Evolutionary conservation across 495 filamentous ascomycete species (phyloP).

Genomic region (Talaromyces trachyspermus): DNA sequence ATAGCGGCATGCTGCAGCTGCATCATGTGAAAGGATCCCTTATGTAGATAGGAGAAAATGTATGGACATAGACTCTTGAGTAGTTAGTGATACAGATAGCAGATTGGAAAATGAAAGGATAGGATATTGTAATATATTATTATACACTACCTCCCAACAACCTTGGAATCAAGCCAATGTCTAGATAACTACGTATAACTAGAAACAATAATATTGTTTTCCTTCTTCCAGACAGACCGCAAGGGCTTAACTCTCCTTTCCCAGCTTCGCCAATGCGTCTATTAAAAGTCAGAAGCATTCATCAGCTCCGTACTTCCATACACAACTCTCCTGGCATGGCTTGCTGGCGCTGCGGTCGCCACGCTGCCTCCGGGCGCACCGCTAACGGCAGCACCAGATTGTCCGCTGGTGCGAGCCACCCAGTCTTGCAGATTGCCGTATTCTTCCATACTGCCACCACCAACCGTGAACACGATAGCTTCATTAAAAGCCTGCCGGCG

Average conservation of each 20-base stretch:
- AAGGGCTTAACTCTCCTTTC: slow-evolving; percentile 49
- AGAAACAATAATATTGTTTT: not conserved
- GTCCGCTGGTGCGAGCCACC: slow-evolving; percentile 66
- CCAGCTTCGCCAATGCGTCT: slow-evolving; percentile 73
- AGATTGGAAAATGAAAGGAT: not conserved
- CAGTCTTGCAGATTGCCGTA: slow-evolving; percentile 98
- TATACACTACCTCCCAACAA: not conserved
- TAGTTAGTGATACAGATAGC: not conserved
- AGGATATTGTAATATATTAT: not conserved
- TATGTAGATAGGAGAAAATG: not conserved
- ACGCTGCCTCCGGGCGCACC: slow-evolving; percentile 32
- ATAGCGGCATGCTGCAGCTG: not conserved
- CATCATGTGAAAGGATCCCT: too few relatives aligned
- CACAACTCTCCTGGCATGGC: slow-evolving; percentile 65
- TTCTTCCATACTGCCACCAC: slow-evolving; percentile 97
- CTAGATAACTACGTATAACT: not conserved
- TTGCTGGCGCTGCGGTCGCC: slow-evolving; percentile 16
- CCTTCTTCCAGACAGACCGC: too few relatives aligned
- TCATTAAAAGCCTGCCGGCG: slow-evolving; percentile 89
- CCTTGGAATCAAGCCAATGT: not conserved
- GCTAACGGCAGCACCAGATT: slow-evolving; percentile 38
- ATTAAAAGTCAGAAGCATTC: slow-evolving; percentile 82
- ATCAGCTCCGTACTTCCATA: slow-evolving; percentile 95
- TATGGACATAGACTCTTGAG: not conserved
- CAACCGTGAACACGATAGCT: slow-evolving; percentile 93